These are phyloP conservation scores for Irpex lacteus DNA, from an alignment of 1,284 basidiomycete genomes.

Conservation along the genomic window DNA sequence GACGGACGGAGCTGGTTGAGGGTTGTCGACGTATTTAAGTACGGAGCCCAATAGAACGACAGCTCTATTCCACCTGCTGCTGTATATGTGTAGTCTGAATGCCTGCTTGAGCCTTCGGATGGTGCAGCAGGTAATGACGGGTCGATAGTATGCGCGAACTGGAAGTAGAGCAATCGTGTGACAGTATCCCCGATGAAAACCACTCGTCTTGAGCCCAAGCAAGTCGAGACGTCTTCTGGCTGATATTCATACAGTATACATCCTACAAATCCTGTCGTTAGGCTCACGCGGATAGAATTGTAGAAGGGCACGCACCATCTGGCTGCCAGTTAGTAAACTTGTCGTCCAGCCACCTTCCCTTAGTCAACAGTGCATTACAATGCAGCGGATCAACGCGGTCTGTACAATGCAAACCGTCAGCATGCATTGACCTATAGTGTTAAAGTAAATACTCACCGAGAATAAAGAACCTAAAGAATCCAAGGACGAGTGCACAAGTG, in stretches of 20 bases:
- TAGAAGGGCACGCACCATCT: slow-evolving; percentile 54
- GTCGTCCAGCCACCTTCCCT: slow-evolving; percentile 79
- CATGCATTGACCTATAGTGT: not conserved
- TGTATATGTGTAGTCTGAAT: slow-evolving; percentile 54
- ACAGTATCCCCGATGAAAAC: slow-evolving; percentile 88
- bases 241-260: slow-evolving; percentile 74
- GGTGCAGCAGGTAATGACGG: slow-evolving; percentile 50
- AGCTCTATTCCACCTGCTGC: slow-evolving; percentile 46
- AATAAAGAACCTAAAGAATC: slow-evolving; percentile 43
- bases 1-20: slow-evolving; percentile 32
- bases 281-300: not conserved
- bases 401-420: slow-evolving; percentile 25
- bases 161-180: slow-evolving; percentile 77
- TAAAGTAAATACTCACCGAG: slow-evolving; percentile 39
- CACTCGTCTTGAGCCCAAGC: slow-evolving; percentile 52
- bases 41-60: slow-evolving; percentile 82
- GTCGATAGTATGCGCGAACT: slow-evolving; percentile 62
- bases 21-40: slow-evolving; percentile 67
- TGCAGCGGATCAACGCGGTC: slow-evolving; percentile 71
- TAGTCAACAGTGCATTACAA: slow-evolving; percentile 67
- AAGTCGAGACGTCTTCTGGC: slow-evolving; percentile 48
- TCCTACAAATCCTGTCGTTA: slow-evolving; percentile 38
- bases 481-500: slow-evolving; percentile 38
- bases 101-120: slow-evolving; percentile 60
- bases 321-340: slow-evolving; percentile 78